Evolutionary conservation across 208 protist species (phyloP).

Genomic region (Strigomonas culicis): DNA sequence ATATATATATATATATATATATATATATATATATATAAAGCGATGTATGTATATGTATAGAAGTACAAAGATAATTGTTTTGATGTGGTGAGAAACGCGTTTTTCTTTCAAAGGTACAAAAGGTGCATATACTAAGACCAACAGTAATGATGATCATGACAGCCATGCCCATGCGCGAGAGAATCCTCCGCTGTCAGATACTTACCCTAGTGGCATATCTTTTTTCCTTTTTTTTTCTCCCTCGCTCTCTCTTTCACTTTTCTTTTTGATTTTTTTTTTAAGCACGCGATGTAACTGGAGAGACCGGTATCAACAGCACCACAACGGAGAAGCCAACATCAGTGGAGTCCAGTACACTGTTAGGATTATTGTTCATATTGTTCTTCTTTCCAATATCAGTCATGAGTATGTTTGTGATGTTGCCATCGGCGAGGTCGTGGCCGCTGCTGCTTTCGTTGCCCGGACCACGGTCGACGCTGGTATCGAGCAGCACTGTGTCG

Average conservation of each 20-base stretch:
- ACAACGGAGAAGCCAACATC: conserved; percentile 6
- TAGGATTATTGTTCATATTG: no score
- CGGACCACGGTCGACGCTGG: background rate
- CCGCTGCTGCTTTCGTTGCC: background rate
- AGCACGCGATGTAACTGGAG: conserved; percentile 3
- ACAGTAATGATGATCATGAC: conserved; percentile 1
- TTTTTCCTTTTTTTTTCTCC: conserved; percentile 1
- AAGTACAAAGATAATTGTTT: background rate
- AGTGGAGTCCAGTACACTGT: background rate
- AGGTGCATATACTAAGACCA: conserved; percentile 8
- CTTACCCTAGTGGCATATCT: background rate
- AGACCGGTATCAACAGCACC: conserved; percentile 12
- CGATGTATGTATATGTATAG: background rate
- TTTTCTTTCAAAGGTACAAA: background rate
- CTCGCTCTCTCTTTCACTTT: background rate
- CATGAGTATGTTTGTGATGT: background rate
- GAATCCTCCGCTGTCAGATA: background rate
- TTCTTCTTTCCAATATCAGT: no score
- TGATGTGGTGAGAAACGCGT: background rate
- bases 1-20: conserved; percentile 8
- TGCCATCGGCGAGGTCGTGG: background rate
- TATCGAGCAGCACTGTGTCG: no score
- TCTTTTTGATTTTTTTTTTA: conserved; percentile 13
- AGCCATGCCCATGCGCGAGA: background rate
- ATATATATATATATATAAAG: conserved; percentile 1